A percentile compares a stretch with the other conserved stretches of the same genome.
Evolutionary conservation across 2,329 filamentous ascomycete species (phyloP).

Genomic region (Fusarium keratoplasticum): DNA sequence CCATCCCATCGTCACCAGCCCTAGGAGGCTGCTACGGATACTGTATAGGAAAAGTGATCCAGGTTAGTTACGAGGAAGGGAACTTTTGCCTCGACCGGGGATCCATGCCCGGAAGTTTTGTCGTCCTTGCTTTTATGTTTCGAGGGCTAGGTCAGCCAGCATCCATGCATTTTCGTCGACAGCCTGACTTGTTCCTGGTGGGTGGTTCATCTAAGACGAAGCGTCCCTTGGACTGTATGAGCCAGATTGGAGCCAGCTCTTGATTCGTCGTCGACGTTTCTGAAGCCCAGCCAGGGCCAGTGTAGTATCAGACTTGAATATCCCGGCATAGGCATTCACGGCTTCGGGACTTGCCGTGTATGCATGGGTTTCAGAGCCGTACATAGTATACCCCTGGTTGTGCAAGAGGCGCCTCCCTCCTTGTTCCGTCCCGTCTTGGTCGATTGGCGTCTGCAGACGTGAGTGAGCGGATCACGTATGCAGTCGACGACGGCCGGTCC

Average conservation of each 20-base stretch:
- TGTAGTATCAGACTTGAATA: slow-evolving; percentile 15
- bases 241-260: not conserved
- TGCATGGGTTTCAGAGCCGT: slow-evolving; percentile 15
- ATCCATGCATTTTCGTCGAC: not conserved
- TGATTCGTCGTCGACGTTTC: not conserved
- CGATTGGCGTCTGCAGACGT: slow-evolving; percentile 34
- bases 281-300: slow-evolving; percentile 1
- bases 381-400: slow-evolving; percentile 2
- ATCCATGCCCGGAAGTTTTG: slow-evolving; percentile 2
- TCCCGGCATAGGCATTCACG: not conserved
- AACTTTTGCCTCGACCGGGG: slow-evolving; percentile 3
- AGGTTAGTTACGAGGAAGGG: not conserved
- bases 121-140: not conserved
- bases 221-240: not conserved
- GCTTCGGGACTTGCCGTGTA: slow-evolving; percentile 33
- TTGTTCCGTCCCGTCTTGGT: slow-evolving; percentile 11
- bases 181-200: not conserved
- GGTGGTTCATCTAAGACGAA: not conserved
- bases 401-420: not conserved
- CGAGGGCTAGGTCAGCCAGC: not conserved
- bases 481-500: slow-evolving; percentile 1
- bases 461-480: slow-evolving; percentile 36
- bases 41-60: not conserved
- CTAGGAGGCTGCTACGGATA: slow-evolving; percentile 5
- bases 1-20: slow-evolving; percentile 23